Evolutionary conservation across 108 stramenopile species (phyloP), one percentile per base, ranked within the genome.

Genomic region (Hondaea fermentalgiana): DNA sequence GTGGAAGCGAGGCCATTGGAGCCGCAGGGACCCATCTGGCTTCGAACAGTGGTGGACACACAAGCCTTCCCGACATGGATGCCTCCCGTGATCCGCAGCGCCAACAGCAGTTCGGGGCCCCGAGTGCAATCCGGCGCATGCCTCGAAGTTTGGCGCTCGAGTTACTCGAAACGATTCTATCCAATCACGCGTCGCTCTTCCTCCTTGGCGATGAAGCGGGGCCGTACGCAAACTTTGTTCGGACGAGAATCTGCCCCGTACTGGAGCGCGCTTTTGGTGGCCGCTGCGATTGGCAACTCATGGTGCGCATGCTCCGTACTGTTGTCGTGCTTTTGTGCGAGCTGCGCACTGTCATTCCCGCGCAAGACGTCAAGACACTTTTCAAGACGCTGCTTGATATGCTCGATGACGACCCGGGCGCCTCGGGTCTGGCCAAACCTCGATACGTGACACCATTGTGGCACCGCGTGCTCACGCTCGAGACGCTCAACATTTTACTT

Each of bases 401-500:
- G 29, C 25, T 44, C 88, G 60, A 88, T 4, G 58, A 43, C 5
- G 45, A 44, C 21, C 45, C 45, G 2, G 12, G 29, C 57, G 87
- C 29, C 58, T 28, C 55, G n/a, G 58, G 58, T n/a, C 42, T 57
- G 23, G 25, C 57, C 1, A 25, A 87, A 4, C 60, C 29, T n/a
- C 19, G 60, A 5, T 29, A 44, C n/a, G 25, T 69, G 5, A 60
- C 60, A 4, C 60, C 60, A 12, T 57, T 57, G 19, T 57, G 87
- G 57, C 87, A 87, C 25, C 55, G 87, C n/a, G 76, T 83, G 28
- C 51, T 83, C 49, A 83, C 76, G 49, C 76, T 83, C 16, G 76
- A 83, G 23, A 83, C 76, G 45, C 51, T 83, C 2, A 83, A 83
- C 28, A 83, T 83, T 83, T 35, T 83, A 12, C 51, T 47, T 2